A percentile compares a stretch with the other conserved stretches of the same genome.
These are phyloP conservation scores for Eustoma russellianum DNA, from an alignment of 257 asterid genomes.

Conservation along the genomic window DNA sequence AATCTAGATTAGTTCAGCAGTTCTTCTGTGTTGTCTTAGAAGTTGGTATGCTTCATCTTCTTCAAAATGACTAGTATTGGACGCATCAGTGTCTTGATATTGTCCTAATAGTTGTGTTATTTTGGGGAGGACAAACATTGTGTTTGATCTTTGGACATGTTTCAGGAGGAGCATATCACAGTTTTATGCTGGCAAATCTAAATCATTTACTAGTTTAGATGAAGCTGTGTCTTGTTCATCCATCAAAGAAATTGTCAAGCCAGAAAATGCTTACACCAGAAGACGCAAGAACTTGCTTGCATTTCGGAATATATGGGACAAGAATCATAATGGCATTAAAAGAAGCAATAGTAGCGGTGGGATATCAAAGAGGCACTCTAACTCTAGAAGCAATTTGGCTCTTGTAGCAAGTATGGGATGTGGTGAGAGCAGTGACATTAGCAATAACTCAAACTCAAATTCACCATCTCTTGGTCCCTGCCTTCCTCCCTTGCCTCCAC, in stretches of 20 bases:
- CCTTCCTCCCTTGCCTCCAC: slow-evolving; percentile 80
- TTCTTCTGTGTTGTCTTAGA: too few species aligned
- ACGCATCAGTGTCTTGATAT: too few species aligned
- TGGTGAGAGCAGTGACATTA: slow-evolving; percentile 34
- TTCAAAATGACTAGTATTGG: too few species aligned
- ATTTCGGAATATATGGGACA: slow-evolving; percentile 41
- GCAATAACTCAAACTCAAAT: slow-evolving; percentile 27
- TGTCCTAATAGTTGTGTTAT: too few species aligned
- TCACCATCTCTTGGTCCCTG: slow-evolving; percentile 37
- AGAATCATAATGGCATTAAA: slow-evolving; percentile 27
- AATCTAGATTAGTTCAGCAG: too few species aligned
- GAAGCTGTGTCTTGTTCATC: slow-evolving; percentile 49
- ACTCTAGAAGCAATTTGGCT: slow-evolving; percentile 37
- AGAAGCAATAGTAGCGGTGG: slow-evolving; percentile 31
- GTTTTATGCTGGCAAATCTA: slow-evolving; percentile 35
- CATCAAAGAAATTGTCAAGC: slow-evolving; percentile 51
- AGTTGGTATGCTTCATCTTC: too few species aligned
- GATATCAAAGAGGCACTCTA: slow-evolving; percentile 44
- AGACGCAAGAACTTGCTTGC: slow-evolving; percentile 65
- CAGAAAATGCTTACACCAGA: slow-evolving; percentile 55
- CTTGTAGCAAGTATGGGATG: slow-evolving; percentile 33
- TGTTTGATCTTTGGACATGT: neutral
- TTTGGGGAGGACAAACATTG: neutral
- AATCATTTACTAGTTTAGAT: slow-evolving; percentile 49
- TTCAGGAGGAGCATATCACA: slow-evolving; percentile 36